Percentiles rank a stretch among this genome's conserved stretches.
Conservation (phyloP, 2,329 filamentous ascomycete genomes). For the Aspergillus piperis region DNA sequence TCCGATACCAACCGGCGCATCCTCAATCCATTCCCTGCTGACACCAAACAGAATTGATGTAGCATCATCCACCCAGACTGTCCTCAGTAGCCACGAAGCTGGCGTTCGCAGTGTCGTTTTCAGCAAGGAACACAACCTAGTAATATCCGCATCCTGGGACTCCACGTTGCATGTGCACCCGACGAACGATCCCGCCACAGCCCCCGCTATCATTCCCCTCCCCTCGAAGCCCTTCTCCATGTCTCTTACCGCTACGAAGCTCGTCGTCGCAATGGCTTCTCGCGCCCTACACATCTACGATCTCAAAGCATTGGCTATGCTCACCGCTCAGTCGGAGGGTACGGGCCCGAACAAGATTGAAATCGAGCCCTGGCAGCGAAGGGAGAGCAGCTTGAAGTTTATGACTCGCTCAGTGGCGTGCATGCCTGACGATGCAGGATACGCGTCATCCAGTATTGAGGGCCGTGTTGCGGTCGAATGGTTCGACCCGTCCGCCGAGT, state of each 20-base stretch:
- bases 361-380: slow-evolving; percentile 83
- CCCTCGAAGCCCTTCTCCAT: slow-evolving; percentile 89
- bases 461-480: slow-evolving; percentile 95
- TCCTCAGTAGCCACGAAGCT: slow-evolving; percentile 75
- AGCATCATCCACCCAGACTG: slow-evolving; percentile 68
- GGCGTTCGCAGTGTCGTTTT: slow-evolving; percentile 84
- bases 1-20: background rate
- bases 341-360: slow-evolving; percentile 47
- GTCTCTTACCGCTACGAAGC: slow-evolving; percentile 73
- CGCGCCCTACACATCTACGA: slow-evolving; percentile 96
- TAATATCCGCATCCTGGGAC: slow-evolving; percentile 94
- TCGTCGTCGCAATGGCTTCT: slow-evolving; percentile 94
- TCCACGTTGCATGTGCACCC: slow-evolving; percentile 83
- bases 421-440: slow-evolving; percentile 95
- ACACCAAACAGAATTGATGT: slow-evolving; percentile 63
- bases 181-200: slow-evolving; percentile 45
- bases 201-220: slow-evolving; percentile 67
- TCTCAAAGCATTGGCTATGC: slow-evolving; percentile 64
- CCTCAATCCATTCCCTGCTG: background rate
- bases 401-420: slow-evolving; percentile 90
- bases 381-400: slow-evolving; percentile 93
- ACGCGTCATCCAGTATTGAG: slow-evolving; percentile 89
- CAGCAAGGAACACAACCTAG: slow-evolving; percentile 70
- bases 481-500: slow-evolving; percentile 87
- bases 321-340: slow-evolving; percentile 51